A percentile compares a stretch with the other conserved stretches of the same genome.
phyloP scores from a whole-genome alignment of 352 stramenopile genomes.

The Pelagophyceae sp. region DNA sequence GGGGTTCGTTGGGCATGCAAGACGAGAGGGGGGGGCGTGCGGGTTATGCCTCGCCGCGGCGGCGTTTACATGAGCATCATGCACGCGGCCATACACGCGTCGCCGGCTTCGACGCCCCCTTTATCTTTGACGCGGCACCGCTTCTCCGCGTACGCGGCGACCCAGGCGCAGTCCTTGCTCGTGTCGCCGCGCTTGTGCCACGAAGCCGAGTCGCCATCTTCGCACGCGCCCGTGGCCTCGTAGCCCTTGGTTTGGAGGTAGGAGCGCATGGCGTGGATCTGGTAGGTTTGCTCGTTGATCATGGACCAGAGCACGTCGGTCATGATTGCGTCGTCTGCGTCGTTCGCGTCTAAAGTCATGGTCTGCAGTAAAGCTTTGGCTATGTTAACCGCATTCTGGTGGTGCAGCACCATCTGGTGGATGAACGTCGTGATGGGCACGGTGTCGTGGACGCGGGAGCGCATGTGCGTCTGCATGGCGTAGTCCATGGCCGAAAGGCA shows the following conservation, averaged over 20 bases:
- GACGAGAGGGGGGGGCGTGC: too few species aligned
- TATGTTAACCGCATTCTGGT: constrained; percentile 68
- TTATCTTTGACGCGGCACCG: background rate
- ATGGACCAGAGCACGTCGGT: constrained; percentile 53
- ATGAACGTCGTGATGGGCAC: constrained; percentile 49
- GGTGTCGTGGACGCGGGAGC: constrained; percentile 30
- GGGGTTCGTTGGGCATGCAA: too few species aligned
- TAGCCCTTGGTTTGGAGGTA: constrained; percentile 30
- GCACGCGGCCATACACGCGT: background rate
- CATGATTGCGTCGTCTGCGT: constrained; percentile 34
- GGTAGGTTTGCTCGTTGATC: constrained; percentile 54
- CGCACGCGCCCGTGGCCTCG: background rate
- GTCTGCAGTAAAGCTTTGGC: constrained; percentile 46
- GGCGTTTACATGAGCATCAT: too few species aligned
- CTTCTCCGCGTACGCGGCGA: background rate
- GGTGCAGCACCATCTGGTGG: constrained; percentile 66
- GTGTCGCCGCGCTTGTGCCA: background rate
- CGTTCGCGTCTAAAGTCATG: constrained; percentile 32
- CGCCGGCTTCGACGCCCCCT: background rate
- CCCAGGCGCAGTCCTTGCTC: background rate
- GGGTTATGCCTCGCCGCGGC: too few species aligned
- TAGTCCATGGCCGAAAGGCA: constrained; percentile 63
- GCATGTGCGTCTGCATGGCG: constrained; percentile 56
- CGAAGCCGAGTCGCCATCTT: too few species aligned
- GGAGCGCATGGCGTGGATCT: constrained; percentile 53